Evolutionary conservation across 495 filamentous ascomycete genomes (phyloP), one percentile per base, ranked within the genome.

Genomic region (Lasiosphaeria hispida): DNA sequence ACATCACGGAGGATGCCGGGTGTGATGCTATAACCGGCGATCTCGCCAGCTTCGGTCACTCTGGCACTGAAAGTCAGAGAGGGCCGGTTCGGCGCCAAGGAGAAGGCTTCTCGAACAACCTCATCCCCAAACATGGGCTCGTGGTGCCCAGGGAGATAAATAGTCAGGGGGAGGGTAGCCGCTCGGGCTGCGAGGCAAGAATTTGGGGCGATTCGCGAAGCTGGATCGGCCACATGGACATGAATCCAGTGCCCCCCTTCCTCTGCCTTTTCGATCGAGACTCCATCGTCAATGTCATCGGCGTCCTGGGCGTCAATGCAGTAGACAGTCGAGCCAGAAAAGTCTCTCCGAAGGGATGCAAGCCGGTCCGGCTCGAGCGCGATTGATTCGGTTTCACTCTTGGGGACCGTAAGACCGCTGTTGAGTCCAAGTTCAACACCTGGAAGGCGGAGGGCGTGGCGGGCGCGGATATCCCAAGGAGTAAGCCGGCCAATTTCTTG

Each of bases 161-260:
- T 72, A 2, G 83, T 88, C 57, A 86, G 75, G 2, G 80, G 72
- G 33, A 86, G 76, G 34, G 82, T 72, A 35, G 84, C 78, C 0
- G 92, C 92, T 61, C 86, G 81, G 59, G 83, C 72, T 15, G 86
- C 84, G 13, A 89, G 67, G 10, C 72, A 65, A 45, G 84, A 75
- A 14, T 85, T 76, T 10, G 79, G 80, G 1, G 67, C 43, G 53
- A 97, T 78, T 61, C 87, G 88, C n/a, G 94, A 90, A 4, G 92
- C 87, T 1, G 93, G 95, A 65, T 97, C 94, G n/a, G 95, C 94
- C 37, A 96, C 78, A 66, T 98, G 94, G 10, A 95, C 71, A 65
- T 89, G 91, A 34, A 97, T 75, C 95, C 95, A 97, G 63, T 83
- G 87, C 13, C 87, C 82, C 4, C 78, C 77, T 1, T 75, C 71